Percentiles rank a stretch among this genome's conserved stretches.
Evolutionary conservation across 2,329 filamentous ascomycete species (phyloP).

Genomic region (Pseudogymnoascus sp.): DNA sequence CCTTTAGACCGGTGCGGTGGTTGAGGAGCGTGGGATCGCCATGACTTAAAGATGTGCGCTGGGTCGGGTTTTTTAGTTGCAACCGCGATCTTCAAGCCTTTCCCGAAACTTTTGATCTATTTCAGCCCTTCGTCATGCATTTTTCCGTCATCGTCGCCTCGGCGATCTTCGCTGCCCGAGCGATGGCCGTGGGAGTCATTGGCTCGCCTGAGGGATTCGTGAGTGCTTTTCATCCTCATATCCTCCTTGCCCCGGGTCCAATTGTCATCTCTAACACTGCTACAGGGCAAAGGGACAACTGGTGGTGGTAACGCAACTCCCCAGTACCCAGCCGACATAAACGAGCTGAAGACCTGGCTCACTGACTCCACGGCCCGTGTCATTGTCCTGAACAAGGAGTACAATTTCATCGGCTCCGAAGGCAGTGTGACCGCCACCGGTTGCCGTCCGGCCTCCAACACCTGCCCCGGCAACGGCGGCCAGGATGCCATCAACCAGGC

Average conservation of each 20-base stretch:
- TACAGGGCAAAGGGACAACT: slow-evolving; percentile 40
- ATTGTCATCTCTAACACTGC: slow-evolving; percentile 10
- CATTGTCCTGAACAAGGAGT: slow-evolving; percentile 50
- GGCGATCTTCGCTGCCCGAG: not conserved
- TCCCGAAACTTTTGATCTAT: not conserved
- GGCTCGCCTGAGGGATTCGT: slow-evolving; percentile 19
- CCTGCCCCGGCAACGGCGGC: slow-evolving; percentile 31
- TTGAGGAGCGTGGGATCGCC: not conserved
- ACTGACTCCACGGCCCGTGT: slow-evolving; percentile 45
- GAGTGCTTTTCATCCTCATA: not conserved
- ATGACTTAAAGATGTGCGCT: not conserved
- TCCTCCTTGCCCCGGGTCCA: not conserved
- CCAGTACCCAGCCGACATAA: slow-evolving; percentile 46
- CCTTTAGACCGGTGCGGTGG: not conserved
- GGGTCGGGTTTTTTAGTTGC: not conserved
- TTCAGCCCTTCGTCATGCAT: not conserved
- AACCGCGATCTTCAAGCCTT: not conserved
- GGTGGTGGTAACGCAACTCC: slow-evolving; percentile 50
- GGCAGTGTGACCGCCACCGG: slow-evolving; percentile 45
- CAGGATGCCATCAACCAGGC: slow-evolving; percentile 56
- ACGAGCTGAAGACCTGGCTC: slow-evolving; percentile 53
- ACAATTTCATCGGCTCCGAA: slow-evolving; percentile 49
- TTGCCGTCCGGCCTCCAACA: slow-evolving; percentile 48
- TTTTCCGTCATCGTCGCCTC: not conserved
- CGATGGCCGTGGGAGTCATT: slow-evolving; percentile 12